Conservation (phyloP, 306 rosid genomes). For the Malus sylvestris region DNA sequence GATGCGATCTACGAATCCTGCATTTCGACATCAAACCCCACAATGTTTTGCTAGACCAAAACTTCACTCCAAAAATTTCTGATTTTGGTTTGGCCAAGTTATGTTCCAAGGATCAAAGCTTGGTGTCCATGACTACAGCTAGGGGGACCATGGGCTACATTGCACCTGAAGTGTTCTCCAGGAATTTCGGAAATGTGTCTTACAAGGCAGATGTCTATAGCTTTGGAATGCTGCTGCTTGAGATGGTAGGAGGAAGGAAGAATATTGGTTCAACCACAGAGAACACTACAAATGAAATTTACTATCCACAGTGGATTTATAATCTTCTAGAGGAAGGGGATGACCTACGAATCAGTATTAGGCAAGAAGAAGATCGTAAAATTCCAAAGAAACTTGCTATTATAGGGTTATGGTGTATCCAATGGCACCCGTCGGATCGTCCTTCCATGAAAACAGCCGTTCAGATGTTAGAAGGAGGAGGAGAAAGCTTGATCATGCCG, state of each 20-base stretch:
- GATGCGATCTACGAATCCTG: slow-evolving; percentile 23
- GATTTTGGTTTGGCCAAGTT: slow-evolving; percentile 12
- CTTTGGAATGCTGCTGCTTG: slow-evolving; percentile 28
- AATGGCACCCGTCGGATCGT: neutral
- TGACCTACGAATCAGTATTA: neutral
- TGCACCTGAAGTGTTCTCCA: slow-evolving; percentile 28
- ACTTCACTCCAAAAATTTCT: slow-evolving; percentile 9
- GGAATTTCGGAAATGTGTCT: slow-evolving; percentile 10
- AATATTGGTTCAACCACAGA: neutral
- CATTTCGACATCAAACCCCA: slow-evolving; percentile 37
- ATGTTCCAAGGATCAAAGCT: neutral
- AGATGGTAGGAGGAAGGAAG: slow-evolving; percentile 27
- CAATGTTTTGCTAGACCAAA: slow-evolving; percentile 25
- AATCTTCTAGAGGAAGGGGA: neutral
- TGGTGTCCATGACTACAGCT: neutral
- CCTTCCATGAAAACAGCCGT: neutral
- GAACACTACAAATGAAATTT: neutral
- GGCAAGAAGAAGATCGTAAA: neutral
- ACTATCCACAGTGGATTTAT: neutral
- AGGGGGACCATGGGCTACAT: slow-evolving; percentile 29
- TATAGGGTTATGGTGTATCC: slow-evolving; percentile 1
- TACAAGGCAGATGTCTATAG: slow-evolving; percentile 25
- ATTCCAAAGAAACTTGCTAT: neutral
- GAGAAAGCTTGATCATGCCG: neutral
- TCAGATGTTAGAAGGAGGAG: neutral